phyloP scores from a whole-genome alignment of 495 filamentous ascomycete genomes.

The Tuber calosporum region DNA sequence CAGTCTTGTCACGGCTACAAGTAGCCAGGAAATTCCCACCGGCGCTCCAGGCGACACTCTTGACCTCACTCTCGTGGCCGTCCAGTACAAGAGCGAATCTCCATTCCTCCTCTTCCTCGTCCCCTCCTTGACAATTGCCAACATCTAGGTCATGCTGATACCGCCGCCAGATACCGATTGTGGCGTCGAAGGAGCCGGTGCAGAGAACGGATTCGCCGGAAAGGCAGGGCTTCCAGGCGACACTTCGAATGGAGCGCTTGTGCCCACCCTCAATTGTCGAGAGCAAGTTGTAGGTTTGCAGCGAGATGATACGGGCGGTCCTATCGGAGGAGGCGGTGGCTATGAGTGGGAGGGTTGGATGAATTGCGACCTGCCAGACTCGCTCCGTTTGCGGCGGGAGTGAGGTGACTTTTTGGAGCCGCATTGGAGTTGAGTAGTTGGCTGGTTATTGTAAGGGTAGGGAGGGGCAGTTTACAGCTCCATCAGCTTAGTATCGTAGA shows the following conservation, averaged over 20 bases:
- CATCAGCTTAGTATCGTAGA: background rate
- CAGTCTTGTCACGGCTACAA: slow-evolving; percentile 81
- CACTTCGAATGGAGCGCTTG: slow-evolving; percentile 71
- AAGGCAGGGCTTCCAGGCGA: slow-evolving; percentile 71
- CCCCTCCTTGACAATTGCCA: slow-evolving; percentile 32
- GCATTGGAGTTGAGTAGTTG: slow-evolving; percentile 27
- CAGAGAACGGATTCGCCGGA: slow-evolving; percentile 66
- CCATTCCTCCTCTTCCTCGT: slow-evolving; percentile 73
- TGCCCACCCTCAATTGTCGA: slow-evolving; percentile 79
- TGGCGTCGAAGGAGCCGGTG: slow-evolving; percentile 84
- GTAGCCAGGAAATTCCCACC: slow-evolving; percentile 78
- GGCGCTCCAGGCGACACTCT: slow-evolving; percentile 71
- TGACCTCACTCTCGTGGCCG: slow-evolving; percentile 91
- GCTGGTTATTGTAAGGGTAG: slow-evolving; percentile 10
- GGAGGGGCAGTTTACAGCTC: background rate
- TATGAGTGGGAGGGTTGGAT: slow-evolving; percentile 78
- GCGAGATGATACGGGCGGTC: slow-evolving; percentile 78
- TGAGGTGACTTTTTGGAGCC: slow-evolving; percentile 46
- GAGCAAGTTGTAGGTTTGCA: slow-evolving; percentile 67
- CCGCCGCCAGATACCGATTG: slow-evolving; percentile 78
- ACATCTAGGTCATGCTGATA: slow-evolving; percentile 48
- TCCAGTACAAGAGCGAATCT: slow-evolving; percentile 78
- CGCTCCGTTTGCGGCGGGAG: slow-evolving; percentile 66
- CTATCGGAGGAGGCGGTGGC: slow-evolving; percentile 83
- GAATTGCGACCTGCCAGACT: slow-evolving; percentile 75